Percentiles rank a stretch among this genome's conserved stretches.
phyloP scores from a whole-genome alignment of 2,329 filamentous ascomycete genomes.

The Cercospora berteroae region DNA sequence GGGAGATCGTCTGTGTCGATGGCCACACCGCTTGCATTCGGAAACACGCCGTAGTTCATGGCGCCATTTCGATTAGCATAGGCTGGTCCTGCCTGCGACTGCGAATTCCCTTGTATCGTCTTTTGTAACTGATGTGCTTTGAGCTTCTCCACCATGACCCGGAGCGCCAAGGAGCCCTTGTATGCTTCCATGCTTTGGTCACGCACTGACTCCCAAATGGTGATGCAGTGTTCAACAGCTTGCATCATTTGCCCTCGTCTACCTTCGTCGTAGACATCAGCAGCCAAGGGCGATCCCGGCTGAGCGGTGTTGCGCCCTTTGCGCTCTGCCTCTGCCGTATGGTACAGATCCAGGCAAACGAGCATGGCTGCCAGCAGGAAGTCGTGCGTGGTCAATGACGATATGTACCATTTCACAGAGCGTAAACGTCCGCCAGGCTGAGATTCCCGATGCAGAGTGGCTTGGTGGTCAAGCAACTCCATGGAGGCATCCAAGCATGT shows the following conservation, averaged over 20 bases:
- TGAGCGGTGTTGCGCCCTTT: conserved; percentile 34
- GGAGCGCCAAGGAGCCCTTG: conserved; percentile 79
- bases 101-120: conserved; percentile 13
- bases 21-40: conserved; percentile 32
- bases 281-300: conserved; percentile 30
- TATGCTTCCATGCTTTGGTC: conserved; percentile 84
- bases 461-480: conserved; percentile 74
- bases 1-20: conserved; percentile 56
- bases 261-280: conserved; percentile 45
- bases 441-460: conserved; percentile 71
- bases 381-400: conserved; percentile 76
- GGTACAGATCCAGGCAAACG: conserved; percentile 77
- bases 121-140: conserved; percentile 47
- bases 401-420: conserved; percentile 74
- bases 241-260: conserved; percentile 70
- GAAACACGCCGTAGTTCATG: conserved; percentile 34
- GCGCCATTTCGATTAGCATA: conserved; percentile 8
- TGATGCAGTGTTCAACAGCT: conserved; percentile 67
- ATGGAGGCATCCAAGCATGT: conserved; percentile 84
- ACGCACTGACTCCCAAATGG: conserved; percentile 76
- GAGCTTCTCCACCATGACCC: conserved; percentile 79
- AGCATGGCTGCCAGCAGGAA: conserved; percentile 85
- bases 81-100: conserved; percentile 15
- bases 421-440: conserved; percentile 69
- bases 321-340: conserved; percentile 53